Base-by-base conservation (phyloP, 345 rosid species). In the Hypericum androsaemum region DNA sequence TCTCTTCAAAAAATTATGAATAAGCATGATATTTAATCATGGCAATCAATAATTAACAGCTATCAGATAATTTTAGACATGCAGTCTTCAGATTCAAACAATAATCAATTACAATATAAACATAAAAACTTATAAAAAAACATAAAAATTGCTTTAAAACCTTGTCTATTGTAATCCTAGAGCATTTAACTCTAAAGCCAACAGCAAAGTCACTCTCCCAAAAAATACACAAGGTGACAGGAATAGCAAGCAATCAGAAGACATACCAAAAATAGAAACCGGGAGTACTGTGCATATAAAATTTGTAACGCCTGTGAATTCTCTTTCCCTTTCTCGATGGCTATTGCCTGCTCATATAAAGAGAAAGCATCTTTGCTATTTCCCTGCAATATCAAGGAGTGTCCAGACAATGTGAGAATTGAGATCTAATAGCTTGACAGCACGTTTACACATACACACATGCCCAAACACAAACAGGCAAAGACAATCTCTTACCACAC, bases 241-340 rank as follows among this genome's bases (percentile, higher is more conserved):
- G n/a, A n/a, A n/a, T n/a, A n/a, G n/a, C n/a, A n/a, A 16, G 17
- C 28, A 50, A 43, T 8, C 37, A 3, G 10, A 10, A 22, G 55
- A 72, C 94, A 38, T 63, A 94, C 99, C 95, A 86, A 58, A 65
- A 74, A 76, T 7, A 72, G 22, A 66, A 94, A 94, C 22, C 95
- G 80, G 10, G 95, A 66, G 60, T 82, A 94, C 57, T 86, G 99
- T 47, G 96, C 96, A 76, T 83, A 86, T 59, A 88, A 53, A 67
- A 86, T 77, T 3, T 95, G 89, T 57, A 94, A 67, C 51, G 77
- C 61, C 67, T 75, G 79, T 8, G 96, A 86, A 62, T 82, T 80
- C 56, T 88, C 97, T 80, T 86, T 88, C 36, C 87, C 99, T 71
- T 86, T 94, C 61, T 94, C 99, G 72, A 88, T 82, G 58, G 99